Conservation (phyloP, 805 yeast genomes). For the Yarrowia hollandica region DNA sequence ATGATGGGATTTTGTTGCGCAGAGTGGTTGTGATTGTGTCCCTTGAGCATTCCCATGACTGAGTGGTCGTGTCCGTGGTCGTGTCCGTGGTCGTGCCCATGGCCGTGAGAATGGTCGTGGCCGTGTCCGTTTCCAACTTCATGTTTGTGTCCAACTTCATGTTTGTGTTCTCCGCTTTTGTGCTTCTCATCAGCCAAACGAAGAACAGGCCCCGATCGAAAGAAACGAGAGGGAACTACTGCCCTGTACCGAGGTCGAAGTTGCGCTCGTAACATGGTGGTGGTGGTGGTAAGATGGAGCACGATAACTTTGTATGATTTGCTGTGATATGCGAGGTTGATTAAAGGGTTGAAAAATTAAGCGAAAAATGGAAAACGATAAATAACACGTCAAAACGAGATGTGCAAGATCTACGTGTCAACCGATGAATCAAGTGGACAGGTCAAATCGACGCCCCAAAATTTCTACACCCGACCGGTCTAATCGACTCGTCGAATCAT, state of each 20-base stretch:
- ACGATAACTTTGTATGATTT: too few relatives aligned
- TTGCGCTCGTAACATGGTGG: constrained; percentile 21
- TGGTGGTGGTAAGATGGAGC: too few relatives aligned
- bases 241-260: neutral
- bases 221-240: neutral
- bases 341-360: too few relatives aligned
- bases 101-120: neutral
- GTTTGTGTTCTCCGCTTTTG: neutral
- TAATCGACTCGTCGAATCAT: too few relatives aligned
- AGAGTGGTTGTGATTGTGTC: constrained; percentile 35
- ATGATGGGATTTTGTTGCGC: constrained; percentile 34
- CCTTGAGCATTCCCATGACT: constrained; percentile 21
- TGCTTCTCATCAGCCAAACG: neutral
- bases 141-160: neutral
- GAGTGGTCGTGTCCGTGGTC: constrained; percentile 31
- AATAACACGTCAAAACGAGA: neutral
- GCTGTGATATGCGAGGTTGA: too few relatives aligned
- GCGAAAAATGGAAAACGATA: neutral
- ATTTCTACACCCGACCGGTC: too few relatives aligned
- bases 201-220: neutral
- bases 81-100: constrained; percentile 30
- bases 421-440: neutral
- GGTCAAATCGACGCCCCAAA: neutral
- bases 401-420: too few relatives aligned
- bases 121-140: neutral